Evolutionary conservation across 441 rosid species (phyloP).

Genomic region (Syzygium syzygioides): DNA sequence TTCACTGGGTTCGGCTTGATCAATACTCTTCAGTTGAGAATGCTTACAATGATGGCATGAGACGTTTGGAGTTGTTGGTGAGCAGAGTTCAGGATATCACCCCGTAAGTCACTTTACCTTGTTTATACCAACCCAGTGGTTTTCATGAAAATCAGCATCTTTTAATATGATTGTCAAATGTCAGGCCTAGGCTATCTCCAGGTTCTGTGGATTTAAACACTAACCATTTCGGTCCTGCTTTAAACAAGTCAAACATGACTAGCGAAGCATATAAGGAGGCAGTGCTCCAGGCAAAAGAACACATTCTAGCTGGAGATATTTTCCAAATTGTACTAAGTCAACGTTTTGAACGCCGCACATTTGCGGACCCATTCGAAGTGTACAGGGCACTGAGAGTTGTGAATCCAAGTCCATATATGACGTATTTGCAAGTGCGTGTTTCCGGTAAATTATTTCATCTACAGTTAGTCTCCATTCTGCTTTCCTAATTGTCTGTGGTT

Average conservation of each 20-base stretch:
- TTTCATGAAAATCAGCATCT: neutral
- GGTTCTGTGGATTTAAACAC: conserved; percentile 66
- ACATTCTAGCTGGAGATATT: conserved; percentile 81
- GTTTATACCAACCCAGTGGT: neutral
- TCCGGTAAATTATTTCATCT: neutral
- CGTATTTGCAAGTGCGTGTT: conserved; percentile 66
- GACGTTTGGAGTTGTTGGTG: conserved; percentile 54
- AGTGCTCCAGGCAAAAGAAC: conserved; percentile 78
- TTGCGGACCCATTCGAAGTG: conserved; percentile 92
- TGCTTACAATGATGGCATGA: conserved; percentile 70
- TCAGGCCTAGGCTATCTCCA: conserved; percentile 72
- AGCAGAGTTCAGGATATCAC: conserved; percentile 65
- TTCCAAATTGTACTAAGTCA: conserved; percentile 95
- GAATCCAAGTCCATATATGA: conserved; percentile 96
- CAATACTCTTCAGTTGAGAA: conserved; percentile 62
- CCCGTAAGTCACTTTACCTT: conserved; percentile 45
- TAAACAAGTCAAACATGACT: conserved; percentile 70
- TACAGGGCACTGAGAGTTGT: conserved; percentile 88
- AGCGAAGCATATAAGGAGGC: conserved; percentile 68
- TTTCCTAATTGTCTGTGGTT: conserved; percentile 6
- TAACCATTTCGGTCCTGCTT: conserved; percentile 59
- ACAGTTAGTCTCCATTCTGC: neutral
- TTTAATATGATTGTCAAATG: conserved; percentile 15
- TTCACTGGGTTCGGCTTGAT: conserved; percentile 92
- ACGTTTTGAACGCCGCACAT: conserved; percentile 86